Evolutionary conservation across 1,139 yeast species (phyloP), one percentile per base, ranked within the genome.

Genomic region (Blastobotrys arbuscula): DNA sequence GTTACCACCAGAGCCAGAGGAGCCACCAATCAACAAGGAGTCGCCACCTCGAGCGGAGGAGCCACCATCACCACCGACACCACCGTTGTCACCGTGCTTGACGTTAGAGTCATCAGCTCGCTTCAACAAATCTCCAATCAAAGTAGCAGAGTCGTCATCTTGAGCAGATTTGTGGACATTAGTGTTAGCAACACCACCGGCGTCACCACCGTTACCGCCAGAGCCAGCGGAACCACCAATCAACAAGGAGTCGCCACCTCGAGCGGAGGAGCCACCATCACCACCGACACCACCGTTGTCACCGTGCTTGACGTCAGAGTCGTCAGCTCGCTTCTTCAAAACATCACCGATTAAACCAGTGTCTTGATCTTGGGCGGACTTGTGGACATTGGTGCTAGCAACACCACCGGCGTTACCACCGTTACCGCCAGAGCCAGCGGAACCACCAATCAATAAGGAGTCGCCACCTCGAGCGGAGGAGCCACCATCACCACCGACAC

Each of bases 221-320:
- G 38, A 34, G 13, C 38, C 38, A 6, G 38, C 8, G 15, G 38
- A 34, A 9, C 38, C 38, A 19, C 18, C 38, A 3, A 34, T 5
- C 18, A 34, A 34, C 12, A 34, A 19, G 18, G 18, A 9, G 12
- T 5, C 6, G 13, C 38, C 38, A 34, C 38, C 38, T 6, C 38
- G 6, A 9, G 38, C 20, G 3, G 38, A 5, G 3, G 38, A 3
- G 13, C 38, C 38, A 19, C 38, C 38, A 34, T 34, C 38, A 34
- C 38, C 38, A 19, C 42, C 42, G 16, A 39, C 42, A 39, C 42
- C 42, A 39, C 42, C 42, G 31, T 39, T 39, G 31, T 39, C 42
- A 39, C 42, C 42, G 31, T 39, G 42, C 9, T 21, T n/a, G 5
- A 20, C 30, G 15, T 12, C 13, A 9, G 26, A 16, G 23, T 39